Evolutionary conservation across 1,284 basidiomycete species (phyloP).

Genomic region (Pyrrhoderma noxium): DNA sequence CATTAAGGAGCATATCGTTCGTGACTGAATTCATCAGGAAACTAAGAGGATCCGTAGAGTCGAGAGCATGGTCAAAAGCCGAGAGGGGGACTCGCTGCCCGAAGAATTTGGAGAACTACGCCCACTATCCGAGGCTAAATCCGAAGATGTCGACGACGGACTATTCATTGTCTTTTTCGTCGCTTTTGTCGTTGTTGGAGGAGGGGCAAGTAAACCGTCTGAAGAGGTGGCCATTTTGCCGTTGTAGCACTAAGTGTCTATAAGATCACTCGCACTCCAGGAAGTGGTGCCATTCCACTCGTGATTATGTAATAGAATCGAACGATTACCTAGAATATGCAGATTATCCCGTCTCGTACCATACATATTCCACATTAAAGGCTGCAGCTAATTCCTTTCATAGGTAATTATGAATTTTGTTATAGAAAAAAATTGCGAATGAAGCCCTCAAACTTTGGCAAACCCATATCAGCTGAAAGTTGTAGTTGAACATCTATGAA

Average conservation of each 20-base stretch:
- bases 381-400: too few species aligned
- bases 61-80: conserved; percentile 7
- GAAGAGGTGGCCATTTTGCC: background rate
- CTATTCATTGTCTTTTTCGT: conserved; percentile 2
- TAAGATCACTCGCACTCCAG: too few species aligned
- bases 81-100: conserved; percentile 8
- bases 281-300: too few species aligned
- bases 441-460: too few species aligned
- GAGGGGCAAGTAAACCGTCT: background rate
- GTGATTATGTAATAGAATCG: too few species aligned
- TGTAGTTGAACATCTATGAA: too few species aligned
- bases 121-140: conserved; percentile 3
- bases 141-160: conserved; percentile 2
- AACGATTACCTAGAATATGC: too few species aligned
- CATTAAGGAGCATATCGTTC: background rate
- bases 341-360: too few species aligned
- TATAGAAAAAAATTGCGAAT: too few species aligned
- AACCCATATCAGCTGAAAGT: too few species aligned
- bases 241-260: background rate
- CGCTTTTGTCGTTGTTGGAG: background rate
- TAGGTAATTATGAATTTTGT: too few species aligned
- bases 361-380: too few species aligned
- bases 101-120: conserved; percentile 15
- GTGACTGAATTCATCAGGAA: conserved; percentile 10
- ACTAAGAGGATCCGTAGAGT: conserved; percentile 12